Conservation (phyloP, 495 filamentous ascomycete genomes). For the Chaetomium cochliodes region DNA sequence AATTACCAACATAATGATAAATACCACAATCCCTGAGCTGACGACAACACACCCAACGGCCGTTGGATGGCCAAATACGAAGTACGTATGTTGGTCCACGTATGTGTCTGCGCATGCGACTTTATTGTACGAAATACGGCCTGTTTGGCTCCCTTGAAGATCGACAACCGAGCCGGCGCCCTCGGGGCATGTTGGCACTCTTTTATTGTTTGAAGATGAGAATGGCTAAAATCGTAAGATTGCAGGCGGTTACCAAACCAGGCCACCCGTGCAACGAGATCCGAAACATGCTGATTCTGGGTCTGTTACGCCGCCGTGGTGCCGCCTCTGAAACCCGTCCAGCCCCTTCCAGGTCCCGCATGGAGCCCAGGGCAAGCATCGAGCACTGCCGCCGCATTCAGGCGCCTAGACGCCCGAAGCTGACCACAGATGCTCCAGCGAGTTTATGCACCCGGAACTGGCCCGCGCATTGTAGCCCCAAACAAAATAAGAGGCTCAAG, state of each 20-base stretch:
- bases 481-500: not conserved
- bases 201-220: not conserved
- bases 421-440: not conserved
- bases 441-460: conserved; percentile 1
- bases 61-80: too few relatives aligned
- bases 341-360: conserved; percentile 11
- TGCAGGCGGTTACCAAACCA: not conserved
- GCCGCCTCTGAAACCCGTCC: conserved; percentile 21
- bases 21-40: not conserved
- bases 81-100: too few relatives aligned
- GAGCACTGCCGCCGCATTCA: conserved; percentile 20
- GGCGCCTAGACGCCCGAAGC: not conserved
- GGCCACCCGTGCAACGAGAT: conserved; percentile 1
- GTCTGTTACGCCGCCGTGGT: conserved; percentile 11
- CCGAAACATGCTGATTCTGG: conserved; percentile 2
- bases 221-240: conserved; percentile 2
- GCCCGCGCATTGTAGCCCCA: not conserved
- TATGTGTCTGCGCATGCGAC: too few relatives aligned
- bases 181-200: not conserved
- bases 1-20: not conserved
- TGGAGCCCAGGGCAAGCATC: conserved; percentile 13
- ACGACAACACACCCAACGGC: not conserved
- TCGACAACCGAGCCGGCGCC: not conserved
- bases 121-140: too few relatives aligned
- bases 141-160: not conserved